These are phyloP conservation scores for Lactifluus rugatus DNA, from an alignment of 768 basidiomycete genomes.

Conservation along the genomic window DNA sequence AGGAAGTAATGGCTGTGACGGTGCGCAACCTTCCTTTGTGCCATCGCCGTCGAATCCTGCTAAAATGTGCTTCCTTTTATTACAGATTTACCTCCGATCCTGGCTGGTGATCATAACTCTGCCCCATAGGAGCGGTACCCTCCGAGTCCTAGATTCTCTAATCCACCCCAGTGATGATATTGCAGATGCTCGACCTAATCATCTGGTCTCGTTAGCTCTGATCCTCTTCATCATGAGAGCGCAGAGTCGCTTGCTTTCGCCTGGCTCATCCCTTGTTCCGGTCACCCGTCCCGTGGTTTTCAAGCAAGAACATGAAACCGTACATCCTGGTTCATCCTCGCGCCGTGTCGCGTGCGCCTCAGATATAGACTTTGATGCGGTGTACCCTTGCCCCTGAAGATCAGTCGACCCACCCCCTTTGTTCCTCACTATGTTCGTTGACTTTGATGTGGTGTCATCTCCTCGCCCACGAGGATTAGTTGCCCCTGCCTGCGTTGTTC, in stretches of 20 bases:
- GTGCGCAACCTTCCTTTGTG: background rate
- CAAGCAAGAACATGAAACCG: slow-evolving; percentile 21
- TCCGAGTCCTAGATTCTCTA: slow-evolving; percentile 7
- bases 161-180: slow-evolving; percentile 7
- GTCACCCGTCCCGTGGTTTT: slow-evolving; percentile 13
- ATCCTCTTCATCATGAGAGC: slow-evolving; percentile 6
- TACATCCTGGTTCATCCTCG: slow-evolving; percentile 14
- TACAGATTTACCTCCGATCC: slow-evolving; percentile 14
- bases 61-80: background rate
- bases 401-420: too few species aligned
- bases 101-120: slow-evolving; percentile 2
- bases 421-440: too few species aligned
- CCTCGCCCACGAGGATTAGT: too few species aligned
- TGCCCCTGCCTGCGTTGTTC: too few species aligned
- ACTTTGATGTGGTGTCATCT: too few species aligned
- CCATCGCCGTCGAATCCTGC: slow-evolving; percentile 17
- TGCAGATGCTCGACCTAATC: slow-evolving; percentile 12
- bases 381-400: too few species aligned
- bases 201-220: slow-evolving; percentile 8
- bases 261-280: slow-evolving; percentile 9
- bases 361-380: too few species aligned
- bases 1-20: slow-evolving; percentile 5
- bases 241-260: slow-evolving; percentile 9
- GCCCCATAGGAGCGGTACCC: slow-evolving; percentile 3
- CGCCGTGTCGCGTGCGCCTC: too few species aligned